Conservation (phyloP, 2,329 filamentous ascomycete genomes). For the Kalmusia sp. region DNA sequence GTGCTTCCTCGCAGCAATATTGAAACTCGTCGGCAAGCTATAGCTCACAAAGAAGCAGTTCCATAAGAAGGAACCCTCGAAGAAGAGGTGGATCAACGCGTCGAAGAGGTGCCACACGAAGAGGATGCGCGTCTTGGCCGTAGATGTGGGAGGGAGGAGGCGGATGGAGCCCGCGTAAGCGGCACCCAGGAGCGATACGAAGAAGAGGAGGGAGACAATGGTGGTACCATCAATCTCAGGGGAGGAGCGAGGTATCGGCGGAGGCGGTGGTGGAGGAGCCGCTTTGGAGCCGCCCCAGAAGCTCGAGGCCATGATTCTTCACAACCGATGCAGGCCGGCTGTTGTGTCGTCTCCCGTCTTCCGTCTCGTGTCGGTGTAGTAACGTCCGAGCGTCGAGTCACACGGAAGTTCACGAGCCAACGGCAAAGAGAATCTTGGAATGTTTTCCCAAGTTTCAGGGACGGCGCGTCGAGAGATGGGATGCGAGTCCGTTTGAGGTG, state of each 20-base stretch:
- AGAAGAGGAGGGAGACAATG: conserved; percentile 61
- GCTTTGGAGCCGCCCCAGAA: conserved; percentile 20
- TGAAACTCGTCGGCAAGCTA: conserved; percentile 49
- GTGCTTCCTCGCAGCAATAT: conserved; percentile 32
- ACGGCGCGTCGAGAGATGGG: conserved; percentile 6
- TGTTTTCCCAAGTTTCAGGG: background rate
- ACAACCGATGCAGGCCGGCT: conserved; percentile 3
- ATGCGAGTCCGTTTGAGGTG: conserved; percentile 28
- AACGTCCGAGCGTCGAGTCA: conserved; percentile 8
- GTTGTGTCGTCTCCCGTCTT: background rate
- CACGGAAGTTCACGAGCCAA: conserved; percentile 10
- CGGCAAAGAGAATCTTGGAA: background rate
- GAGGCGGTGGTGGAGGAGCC: conserved; percentile 62
- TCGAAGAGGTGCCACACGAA: conserved; percentile 97
- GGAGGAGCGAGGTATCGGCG: conserved; percentile 60
- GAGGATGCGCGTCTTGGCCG: conserved; percentile 71
- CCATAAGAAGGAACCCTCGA: conserved; percentile 91
- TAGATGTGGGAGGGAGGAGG: conserved; percentile 61
- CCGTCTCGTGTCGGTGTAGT: background rate
- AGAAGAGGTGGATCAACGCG: conserved; percentile 86
- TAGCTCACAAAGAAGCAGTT: conserved; percentile 84
- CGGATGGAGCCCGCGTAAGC: conserved; percentile 58
- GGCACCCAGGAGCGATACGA: conserved; percentile 60
- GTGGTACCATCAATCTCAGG: conserved; percentile 58
- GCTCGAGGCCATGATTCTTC: conserved; percentile 3